Percentiles rank a stretch among this genome's conserved stretches.
These are phyloP conservation scores for Nigrospora sphaerica DNA, from an alignment of 2,329 filamentous ascomycete genomes.

Conservation along the genomic window DNA sequence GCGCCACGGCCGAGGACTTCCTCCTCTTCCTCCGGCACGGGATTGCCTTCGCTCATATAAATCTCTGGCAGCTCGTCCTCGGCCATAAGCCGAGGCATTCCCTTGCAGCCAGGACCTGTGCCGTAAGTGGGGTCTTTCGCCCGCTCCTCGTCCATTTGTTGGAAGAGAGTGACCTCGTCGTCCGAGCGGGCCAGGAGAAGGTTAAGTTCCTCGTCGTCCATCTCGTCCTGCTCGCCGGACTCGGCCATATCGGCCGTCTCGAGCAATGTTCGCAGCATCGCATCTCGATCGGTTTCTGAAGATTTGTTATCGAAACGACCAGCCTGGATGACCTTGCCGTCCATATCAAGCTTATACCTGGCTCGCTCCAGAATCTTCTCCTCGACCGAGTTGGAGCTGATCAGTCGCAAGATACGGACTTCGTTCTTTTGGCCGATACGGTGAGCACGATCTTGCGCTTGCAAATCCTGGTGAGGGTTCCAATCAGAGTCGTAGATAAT, in stretches of 20 bases:
- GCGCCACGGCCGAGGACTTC: constrained; percentile 81
- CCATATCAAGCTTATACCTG: constrained; percentile 97
- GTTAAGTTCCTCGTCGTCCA: constrained; percentile 97
- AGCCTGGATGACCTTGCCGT: constrained; percentile 98
- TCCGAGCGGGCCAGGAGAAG: constrained; percentile 87
- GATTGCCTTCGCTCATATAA: constrained; percentile 81
- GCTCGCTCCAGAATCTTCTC: constrained; percentile 97
- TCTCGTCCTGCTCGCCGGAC: constrained; percentile 77
- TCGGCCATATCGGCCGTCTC: constrained; percentile 72
- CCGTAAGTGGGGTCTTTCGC: constrained; percentile 63
- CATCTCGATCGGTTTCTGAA: constrained; percentile 95
- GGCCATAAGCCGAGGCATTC: constrained; percentile 70
- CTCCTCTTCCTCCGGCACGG: constrained; percentile 70
- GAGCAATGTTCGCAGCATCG: constrained; percentile 87
- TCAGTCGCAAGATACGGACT: constrained; percentile 89
- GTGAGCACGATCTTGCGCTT: constrained; percentile 98
- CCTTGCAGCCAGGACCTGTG: constrained; percentile 51
- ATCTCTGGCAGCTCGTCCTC: constrained; percentile 91
- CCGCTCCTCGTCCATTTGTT: constrained; percentile 74
- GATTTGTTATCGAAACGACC: constrained; percentile 99
- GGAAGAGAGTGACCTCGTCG: constrained; percentile 70
- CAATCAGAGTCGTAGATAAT: constrained; percentile 99
- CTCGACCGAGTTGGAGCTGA: constrained; percentile 94
- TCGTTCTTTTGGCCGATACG: constrained; percentile 99
- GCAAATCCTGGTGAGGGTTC: constrained; percentile 98